Evolutionary conservation across 441 rosid genomes (phyloP).

Genomic region (Pelargonium australe): DNA sequence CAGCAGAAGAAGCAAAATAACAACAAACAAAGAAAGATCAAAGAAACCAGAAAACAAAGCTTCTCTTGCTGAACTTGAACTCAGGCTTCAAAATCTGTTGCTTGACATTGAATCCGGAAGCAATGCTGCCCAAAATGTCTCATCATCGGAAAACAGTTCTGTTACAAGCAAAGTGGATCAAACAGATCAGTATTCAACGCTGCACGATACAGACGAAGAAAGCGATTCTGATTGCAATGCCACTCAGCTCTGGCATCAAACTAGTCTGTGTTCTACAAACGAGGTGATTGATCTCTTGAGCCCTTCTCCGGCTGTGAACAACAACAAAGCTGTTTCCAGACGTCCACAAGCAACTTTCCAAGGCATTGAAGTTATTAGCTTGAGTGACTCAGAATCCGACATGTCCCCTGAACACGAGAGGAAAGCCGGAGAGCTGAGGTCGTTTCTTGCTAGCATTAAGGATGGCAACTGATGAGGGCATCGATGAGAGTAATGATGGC

Average conservation of each 20-base stretch:
- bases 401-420: constrained; percentile 48
- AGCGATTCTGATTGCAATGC: constrained; percentile 11
- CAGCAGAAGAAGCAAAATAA: constrained; percentile 42
- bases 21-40: constrained; percentile 28
- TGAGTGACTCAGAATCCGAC: constrained; percentile 69
- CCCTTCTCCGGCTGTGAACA: constrained; percentile 44
- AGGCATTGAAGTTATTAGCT: constrained; percentile 38
- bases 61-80: constrained; percentile 39
- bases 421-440: constrained; percentile 61
- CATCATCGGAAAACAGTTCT: constrained; percentile 21
- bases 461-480: constrained; percentile 28
- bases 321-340: constrained; percentile 24
- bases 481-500: constrained; percentile 1
- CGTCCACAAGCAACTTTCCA: constrained; percentile 23
- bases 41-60: constrained; percentile 33
- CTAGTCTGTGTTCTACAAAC: constrained; percentile 12
- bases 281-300: constrained; percentile 70
- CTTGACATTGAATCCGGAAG: constrained; percentile 42
- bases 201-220: constrained; percentile 23
- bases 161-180: constrained; percentile 11
- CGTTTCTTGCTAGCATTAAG: constrained; percentile 47
- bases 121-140: constrained; percentile 11
- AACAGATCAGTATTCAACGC: constrained; percentile 21
- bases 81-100: constrained; percentile 45
- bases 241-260: constrained; percentile 16